Evolutionary conservation across 1,284 basidiomycete species (phyloP), one percentile per base, ranked within the genome.

Genomic region (Ceratobasidium sp.): DNA sequence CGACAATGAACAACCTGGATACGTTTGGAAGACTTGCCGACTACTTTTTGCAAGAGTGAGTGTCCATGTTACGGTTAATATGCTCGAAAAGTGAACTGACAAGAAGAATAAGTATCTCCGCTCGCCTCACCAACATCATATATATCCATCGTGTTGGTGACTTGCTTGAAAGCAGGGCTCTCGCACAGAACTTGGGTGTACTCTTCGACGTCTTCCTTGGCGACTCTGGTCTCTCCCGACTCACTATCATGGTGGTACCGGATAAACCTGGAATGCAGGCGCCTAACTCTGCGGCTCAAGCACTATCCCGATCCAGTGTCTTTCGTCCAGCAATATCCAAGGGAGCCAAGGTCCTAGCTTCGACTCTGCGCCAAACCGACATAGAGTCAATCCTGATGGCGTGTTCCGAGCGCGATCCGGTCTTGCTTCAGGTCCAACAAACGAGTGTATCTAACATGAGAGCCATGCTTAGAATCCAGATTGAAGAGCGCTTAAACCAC

Each of bases 71-170:
- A n/a, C n/a, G n/a, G n/a, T n/a, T n/a, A n/a, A n/a, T n/a, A n/a
- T n/a, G n/a, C n/a, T n/a, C n/a, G n/a, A n/a, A n/a, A n/a, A n/a
- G n/a, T n/a, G n/a, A n/a, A n/a, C n/a, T n/a, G n/a, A n/a, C n/a
- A n/a, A n/a, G n/a, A n/a, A n/a, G n/a, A n/a, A n/a, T n/a, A n/a
- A n/a, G n/a, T n/a, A n/a, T n/a, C n/a, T n/a, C n/a, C 39, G n/a
- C 44, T 23, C 4, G 39, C 39, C 7, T 40, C 7, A 20, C 10
- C 33, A 10, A 23, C 20, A 44, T 76, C 23, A 18, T 76, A 55
- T 76, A 76, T 33, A 55, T 76, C 33, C 73, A 76, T 55, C 49
- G 61, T 26, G 44, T 23, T 9, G 39, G 61, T 12, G 73, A 76
- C 23, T 13, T 63, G n/a, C 12, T 56, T 6, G 44, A 53, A 39